Evolutionary conservation across 176 grass and related monocot genomes (phyloP).

Genomic region (Avena eriantha): DNA sequence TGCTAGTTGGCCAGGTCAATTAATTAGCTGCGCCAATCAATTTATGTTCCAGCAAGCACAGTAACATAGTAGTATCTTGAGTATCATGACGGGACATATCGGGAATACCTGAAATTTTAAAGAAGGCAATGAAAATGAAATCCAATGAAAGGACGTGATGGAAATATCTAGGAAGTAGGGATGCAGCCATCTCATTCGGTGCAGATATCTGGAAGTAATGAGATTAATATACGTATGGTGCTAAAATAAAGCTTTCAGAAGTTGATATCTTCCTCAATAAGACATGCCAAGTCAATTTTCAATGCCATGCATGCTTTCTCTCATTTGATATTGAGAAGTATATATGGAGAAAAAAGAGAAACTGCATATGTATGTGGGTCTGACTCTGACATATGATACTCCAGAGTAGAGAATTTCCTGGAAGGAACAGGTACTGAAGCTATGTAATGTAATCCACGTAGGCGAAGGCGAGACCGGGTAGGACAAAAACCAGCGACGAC

Average conservation of each 20-base stretch:
- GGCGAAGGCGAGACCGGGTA: no score
- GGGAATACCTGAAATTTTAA: not conserved
- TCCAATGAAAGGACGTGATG: not conserved
- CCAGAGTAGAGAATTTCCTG: no score
- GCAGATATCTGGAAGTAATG: not conserved
- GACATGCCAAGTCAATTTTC: not conserved
- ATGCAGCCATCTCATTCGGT: not conserved
- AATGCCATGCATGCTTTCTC: not conserved
- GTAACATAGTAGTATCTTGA: not conserved
- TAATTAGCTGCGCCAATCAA: not conserved
- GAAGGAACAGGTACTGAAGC: no score
- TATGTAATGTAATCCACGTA: no score
- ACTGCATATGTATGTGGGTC: no score
- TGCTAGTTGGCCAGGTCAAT: not conserved
- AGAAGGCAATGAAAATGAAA: not conserved
- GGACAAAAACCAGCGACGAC: no score
- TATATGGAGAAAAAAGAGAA: no score
- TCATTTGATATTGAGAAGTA: not conserved
- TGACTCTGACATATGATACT: no score
- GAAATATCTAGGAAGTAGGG: not conserved
- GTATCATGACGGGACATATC: not conserved
- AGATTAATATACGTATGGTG: constrained; percentile 1
- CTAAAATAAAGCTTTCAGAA: not conserved
- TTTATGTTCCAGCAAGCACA: not conserved
- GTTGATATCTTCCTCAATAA: not conserved